Conservation (phyloP, 306 rosid species). For the Cucurbita pepo region DNA sequence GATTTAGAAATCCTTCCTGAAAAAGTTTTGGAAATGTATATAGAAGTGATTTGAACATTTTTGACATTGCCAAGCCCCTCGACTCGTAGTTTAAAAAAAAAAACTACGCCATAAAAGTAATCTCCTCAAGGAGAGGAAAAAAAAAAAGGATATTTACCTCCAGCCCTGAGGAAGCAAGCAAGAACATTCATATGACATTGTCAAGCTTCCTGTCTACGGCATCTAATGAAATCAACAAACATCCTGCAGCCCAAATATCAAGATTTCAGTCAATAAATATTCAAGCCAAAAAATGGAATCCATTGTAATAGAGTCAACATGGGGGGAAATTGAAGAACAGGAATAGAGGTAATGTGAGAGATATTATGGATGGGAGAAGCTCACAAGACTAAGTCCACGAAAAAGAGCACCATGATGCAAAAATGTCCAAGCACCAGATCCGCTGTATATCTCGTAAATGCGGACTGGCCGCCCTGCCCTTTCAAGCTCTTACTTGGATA, state of each 20-base stretch:
- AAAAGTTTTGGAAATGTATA: too few relatives aligned
- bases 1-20: too few relatives aligned
- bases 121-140: background rate
- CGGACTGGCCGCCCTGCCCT: constrained; percentile 77
- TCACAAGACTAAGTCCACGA: constrained; percentile 92
- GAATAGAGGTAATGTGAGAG: background rate
- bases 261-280: background rate
- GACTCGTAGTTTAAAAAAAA: too few relatives aligned
- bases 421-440: constrained; percentile 72
- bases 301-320: background rate
- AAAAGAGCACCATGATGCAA: constrained; percentile 81
- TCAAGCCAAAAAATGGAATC: background rate
- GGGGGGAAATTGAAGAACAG: background rate
- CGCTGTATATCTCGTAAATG: constrained; percentile 86
- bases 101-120: background rate
- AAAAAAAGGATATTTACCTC: constrained; percentile 35
- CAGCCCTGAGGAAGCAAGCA: constrained; percentile 51
- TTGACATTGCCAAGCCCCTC: too few relatives aligned
- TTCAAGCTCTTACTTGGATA: constrained; percentile 73
- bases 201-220: constrained; percentile 34
- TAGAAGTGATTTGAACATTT: too few relatives aligned
- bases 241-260: constrained; percentile 40
- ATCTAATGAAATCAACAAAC: constrained; percentile 77
- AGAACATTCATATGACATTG: constrained; percentile 16
- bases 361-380: constrained; percentile 19